phyloP scores from a whole-genome alignment of 192 early-diverging fungal species.

The Phlyctochytrium bullatum region DNA sequence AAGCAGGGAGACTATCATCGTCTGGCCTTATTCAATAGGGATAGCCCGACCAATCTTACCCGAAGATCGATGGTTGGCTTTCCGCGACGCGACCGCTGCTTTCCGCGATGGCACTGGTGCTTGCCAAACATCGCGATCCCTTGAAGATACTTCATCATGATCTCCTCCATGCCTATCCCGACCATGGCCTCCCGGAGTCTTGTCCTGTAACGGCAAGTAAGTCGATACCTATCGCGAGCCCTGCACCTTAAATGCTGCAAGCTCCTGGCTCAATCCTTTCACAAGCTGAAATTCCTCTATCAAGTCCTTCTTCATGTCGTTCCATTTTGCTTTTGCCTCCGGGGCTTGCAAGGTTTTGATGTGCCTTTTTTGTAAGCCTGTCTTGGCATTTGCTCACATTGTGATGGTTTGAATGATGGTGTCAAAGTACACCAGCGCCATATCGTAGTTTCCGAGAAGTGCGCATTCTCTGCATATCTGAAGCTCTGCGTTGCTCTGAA shows the following conservation, averaged over 20 bases:
- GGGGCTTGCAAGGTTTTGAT: conserved; percentile 35
- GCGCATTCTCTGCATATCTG: conserved; percentile 52
- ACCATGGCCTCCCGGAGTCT: too few species aligned
- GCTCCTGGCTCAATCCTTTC: conserved; percentile 51
- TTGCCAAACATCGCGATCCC: conserved; percentile 57
- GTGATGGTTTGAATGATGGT: conserved; percentile 47
- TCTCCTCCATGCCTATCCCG: too few species aligned
- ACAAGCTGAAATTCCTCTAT: conserved; percentile 47
- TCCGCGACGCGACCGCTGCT: conserved; percentile 3
- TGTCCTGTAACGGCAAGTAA: neutral
- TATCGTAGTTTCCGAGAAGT: conserved; percentile 55
- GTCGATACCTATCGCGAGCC: neutral
- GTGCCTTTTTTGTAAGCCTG: conserved; percentile 36
- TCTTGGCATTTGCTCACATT: conserved; percentile 22
- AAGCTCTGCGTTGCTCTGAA: too few species aligned
- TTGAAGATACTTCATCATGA: too few species aligned
- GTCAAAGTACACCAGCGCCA: conserved; percentile 54
- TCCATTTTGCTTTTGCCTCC: conserved; percentile 39
- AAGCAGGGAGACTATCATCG: conserved; percentile 36
- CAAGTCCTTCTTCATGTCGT: conserved; percentile 30
- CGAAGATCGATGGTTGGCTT: too few species aligned
- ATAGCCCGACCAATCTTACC: too few species aligned
- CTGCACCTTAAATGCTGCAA: conserved; percentile 51
- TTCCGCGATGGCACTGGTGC: conserved; percentile 41
- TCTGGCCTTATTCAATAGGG: too few species aligned